These are phyloP conservation scores for Lactarius akahatsu DNA, from an alignment of 768 basidiomycete species.

Conservation along the genomic window DNA sequence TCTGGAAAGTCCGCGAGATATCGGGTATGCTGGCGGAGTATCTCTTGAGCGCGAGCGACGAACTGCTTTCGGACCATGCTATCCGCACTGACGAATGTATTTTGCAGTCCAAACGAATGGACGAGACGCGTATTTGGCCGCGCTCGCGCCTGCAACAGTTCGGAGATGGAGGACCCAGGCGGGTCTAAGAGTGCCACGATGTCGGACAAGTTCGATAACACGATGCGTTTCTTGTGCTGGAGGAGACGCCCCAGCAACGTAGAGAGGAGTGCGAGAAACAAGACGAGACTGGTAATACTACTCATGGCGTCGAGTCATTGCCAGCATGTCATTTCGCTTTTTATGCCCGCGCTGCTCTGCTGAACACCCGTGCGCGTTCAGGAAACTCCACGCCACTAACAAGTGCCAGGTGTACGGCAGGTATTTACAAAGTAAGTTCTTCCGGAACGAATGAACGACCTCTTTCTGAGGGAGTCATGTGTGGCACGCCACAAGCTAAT, in stretches of 20 bases:
- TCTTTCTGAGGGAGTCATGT: too few species aligned
- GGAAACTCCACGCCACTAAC: too few species aligned
- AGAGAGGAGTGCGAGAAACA: not conserved
- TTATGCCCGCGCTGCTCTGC: not conserved
- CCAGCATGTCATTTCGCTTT: not conserved
- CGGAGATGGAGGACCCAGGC: not conserved
- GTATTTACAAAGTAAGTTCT: too few species aligned
- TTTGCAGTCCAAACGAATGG: conserved; percentile 37
- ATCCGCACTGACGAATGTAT: conserved; percentile 52
- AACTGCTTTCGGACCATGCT: conserved; percentile 39
- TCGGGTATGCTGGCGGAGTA: conserved; percentile 34
- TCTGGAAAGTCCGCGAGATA: not conserved
- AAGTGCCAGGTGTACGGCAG: too few species aligned
- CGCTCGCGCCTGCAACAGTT: conserved; percentile 25
- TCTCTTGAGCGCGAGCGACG: conserved; percentile 33
- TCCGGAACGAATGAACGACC: too few species aligned
- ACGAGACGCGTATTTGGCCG: conserved; percentile 30
- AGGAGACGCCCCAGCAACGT: not conserved
- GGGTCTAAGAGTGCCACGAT: not conserved
- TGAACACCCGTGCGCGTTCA: not conserved
- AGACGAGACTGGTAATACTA: too few species aligned
- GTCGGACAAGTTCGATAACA: not conserved
- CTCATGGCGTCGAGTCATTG: not conserved
- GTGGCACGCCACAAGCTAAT: too few species aligned
- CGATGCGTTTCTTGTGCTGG: not conserved